Base-by-base conservation (phyloP, 2,329 filamentous ascomycete species). In the Clonostachys chloroleuca region DNA sequence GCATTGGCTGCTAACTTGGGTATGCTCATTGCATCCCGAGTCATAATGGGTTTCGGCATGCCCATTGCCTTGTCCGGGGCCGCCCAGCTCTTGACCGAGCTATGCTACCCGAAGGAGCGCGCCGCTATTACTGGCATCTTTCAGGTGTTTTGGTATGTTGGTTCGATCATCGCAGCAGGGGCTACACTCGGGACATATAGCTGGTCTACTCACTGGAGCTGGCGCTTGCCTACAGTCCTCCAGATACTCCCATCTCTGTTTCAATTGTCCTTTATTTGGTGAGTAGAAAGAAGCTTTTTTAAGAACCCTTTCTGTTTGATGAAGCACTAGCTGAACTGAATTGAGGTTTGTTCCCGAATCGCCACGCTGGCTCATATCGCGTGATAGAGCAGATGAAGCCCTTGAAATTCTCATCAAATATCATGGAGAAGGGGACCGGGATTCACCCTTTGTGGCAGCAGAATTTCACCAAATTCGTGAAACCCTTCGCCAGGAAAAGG, bases 51-150 rank as follows among this genome's bases (percentile, higher is more conserved):
- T 16, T 76, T 80, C 40, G 78, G 79, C 18, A 82, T 83, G 49
- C 74, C 75, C 0, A 78, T 75, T 42, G 77, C 73, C 52, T 83
- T 83, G 54, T 74, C 83, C 47, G 75, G 76, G 6, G 79, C 74
- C 6, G 80, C 80, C 1, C 70, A 77, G 6, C 62, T 83, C 42
- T 77, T 84, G 30, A 80, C 77, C 55, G 81, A 84, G 59, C 64
- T 84, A 12, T 74, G 72, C 4, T 75, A 83, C 57, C 80, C 80
- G 5, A 82, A 81, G 60, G 79, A 83, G 58, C 75, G 80, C 45
- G 68, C 79, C 0, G 68, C 79, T 37, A 52, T 83, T 45, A 83
- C 78, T 1, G 80, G 77, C 14, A 40, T 46, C 20, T 83, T 83
- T 67, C 83, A 83, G 54, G 74, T 66, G 59, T 75, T 75, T 10